phyloP scores from a whole-genome alignment of 805 yeast species.

The Ascoidea tarda region DNA sequence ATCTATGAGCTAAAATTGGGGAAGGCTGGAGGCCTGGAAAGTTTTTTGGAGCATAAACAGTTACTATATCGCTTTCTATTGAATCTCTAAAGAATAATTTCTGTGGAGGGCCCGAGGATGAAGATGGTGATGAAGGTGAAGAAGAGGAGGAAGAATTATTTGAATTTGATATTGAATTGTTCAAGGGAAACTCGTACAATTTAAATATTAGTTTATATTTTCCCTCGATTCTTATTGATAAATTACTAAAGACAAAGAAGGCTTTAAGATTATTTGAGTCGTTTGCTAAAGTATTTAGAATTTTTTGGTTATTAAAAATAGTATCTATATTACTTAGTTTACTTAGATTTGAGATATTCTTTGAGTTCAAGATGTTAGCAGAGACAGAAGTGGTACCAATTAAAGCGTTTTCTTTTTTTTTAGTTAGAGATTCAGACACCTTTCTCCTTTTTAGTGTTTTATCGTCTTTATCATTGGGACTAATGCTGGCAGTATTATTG shows the following conservation, averaged over 20 bases:
- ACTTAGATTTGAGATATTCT: no score
- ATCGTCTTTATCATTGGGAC: not conserved
- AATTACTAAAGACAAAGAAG: no score
- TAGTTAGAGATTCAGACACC: no score
- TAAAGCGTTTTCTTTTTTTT: no score
- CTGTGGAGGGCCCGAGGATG: not conserved
- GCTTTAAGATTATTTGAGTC: not conserved
- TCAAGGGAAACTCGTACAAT: not conserved
- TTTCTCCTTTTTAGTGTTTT: no score
- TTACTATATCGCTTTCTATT: conserved; percentile 12
- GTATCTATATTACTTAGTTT: no score
- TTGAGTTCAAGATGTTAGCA: not conserved
- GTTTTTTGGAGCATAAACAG: conserved; percentile 18
- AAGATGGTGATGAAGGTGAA: no score
- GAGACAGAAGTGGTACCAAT: conserved; percentile 1
- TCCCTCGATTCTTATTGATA: not conserved
- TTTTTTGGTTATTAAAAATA: not conserved
- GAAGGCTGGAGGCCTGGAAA: conserved; percentile 20
- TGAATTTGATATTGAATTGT: no score
- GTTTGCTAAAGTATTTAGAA: not conserved
- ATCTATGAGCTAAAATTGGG: conserved; percentile 11
- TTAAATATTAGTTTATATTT: no score
- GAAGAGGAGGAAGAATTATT: no score
- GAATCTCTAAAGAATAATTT: conserved; percentile 9
- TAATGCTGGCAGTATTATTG: not conserved